Percentiles rank a stretch among this genome's conserved stretches.
Conservation (phyloP, 768 basidiomycete species). For the Solioccasus polychromus region DNA sequence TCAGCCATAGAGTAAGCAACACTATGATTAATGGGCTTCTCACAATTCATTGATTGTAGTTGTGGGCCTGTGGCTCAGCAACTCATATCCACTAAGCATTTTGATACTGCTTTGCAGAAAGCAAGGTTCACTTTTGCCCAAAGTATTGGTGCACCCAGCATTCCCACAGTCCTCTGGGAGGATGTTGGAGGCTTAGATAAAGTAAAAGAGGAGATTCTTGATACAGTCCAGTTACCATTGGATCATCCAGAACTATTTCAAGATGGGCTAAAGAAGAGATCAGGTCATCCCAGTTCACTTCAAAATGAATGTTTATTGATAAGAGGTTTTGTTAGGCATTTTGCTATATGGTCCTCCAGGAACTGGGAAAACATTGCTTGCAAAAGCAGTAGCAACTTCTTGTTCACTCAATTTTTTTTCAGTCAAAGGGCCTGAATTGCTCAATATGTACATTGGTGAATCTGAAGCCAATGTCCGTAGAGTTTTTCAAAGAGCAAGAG, state of each 20-base stretch:
- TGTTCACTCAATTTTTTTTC: constrained; percentile 96
- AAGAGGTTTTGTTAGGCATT: constrained; percentile 59
- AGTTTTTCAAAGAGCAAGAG: constrained; percentile 87
- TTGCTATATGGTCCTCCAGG: constrained; percentile 94
- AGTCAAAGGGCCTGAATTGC: constrained; percentile 92
- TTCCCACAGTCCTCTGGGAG: constrained; percentile 94
- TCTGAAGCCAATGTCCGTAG: constrained; percentile 96
- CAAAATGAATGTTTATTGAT: not conserved
- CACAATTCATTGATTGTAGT: constrained; percentile 4
- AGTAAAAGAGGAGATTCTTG: constrained; percentile 91
- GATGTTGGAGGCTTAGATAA: constrained; percentile 89
- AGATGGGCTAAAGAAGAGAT: constrained; percentile 91
- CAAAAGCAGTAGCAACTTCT: constrained; percentile 95
- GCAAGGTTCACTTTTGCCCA: constrained; percentile 81
- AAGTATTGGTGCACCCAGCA: constrained; percentile 95
- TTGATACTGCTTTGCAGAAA: constrained; percentile 66
- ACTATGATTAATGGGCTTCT: not conserved
- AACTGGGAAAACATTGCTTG: constrained; percentile 92
- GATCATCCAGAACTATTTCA: constrained; percentile 89
- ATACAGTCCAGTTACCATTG: constrained; percentile 91
- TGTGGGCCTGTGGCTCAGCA: constrained; percentile 9
- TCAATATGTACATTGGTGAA: constrained; percentile 99
- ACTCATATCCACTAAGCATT: constrained; percentile 50
- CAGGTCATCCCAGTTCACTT: constrained; percentile 48
- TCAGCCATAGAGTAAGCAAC: constrained; percentile 33